phyloP scores from a whole-genome alignment of 768 basidiomycete genomes.

The Termitomyces sp. region DNA sequence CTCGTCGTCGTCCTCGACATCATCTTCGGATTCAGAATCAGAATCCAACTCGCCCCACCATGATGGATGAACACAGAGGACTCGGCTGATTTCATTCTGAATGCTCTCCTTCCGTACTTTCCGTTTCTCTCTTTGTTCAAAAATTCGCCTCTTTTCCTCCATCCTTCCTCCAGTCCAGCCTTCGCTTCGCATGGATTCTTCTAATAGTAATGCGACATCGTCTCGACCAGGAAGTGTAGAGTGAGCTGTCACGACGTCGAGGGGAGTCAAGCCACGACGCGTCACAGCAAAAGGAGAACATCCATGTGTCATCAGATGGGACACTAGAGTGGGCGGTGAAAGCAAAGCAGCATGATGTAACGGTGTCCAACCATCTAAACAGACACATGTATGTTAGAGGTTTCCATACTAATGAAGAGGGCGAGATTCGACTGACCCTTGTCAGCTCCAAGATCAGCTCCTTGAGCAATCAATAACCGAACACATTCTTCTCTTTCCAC shows the following conservation, averaged over 20 bases:
- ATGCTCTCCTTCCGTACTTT: slow-evolving; percentile 48
- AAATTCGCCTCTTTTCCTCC: slow-evolving; percentile 56
- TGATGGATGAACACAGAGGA: slow-evolving; percentile 48
- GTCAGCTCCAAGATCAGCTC: slow-evolving; percentile 65
- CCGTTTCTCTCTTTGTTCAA: slow-evolving; percentile 54
- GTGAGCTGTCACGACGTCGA: slow-evolving; percentile 87
- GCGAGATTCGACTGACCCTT: slow-evolving; percentile 40
- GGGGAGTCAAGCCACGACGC: slow-evolving; percentile 72
- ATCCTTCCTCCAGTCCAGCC: slow-evolving; percentile 79
- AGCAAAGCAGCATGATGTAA: slow-evolving; percentile 88
- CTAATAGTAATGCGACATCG: slow-evolving; percentile 81
- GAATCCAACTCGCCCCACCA: slow-evolving; percentile 64
- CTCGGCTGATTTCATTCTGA: slow-evolving; percentile 51
- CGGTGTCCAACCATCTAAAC: slow-evolving; percentile 88
- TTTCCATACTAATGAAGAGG: neutral
- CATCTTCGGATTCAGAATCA: slow-evolving; percentile 39
- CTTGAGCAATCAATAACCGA: slow-evolving; percentile 70
- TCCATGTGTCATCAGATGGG: slow-evolving; percentile 89
- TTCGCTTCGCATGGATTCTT: slow-evolving; percentile 82
- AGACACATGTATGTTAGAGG: slow-evolving; percentile 2
- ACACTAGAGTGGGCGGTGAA: slow-evolving; percentile 86
- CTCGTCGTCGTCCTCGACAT: slow-evolving; percentile 39
- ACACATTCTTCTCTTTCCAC: slow-evolving; percentile 91
- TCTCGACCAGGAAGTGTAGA: slow-evolving; percentile 76
- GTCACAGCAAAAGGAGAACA: slow-evolving; percentile 80